These are phyloP conservation scores for Venturia pyrina DNA, from an alignment of 2,329 filamentous ascomycete species.

Conservation along the genomic window DNA sequence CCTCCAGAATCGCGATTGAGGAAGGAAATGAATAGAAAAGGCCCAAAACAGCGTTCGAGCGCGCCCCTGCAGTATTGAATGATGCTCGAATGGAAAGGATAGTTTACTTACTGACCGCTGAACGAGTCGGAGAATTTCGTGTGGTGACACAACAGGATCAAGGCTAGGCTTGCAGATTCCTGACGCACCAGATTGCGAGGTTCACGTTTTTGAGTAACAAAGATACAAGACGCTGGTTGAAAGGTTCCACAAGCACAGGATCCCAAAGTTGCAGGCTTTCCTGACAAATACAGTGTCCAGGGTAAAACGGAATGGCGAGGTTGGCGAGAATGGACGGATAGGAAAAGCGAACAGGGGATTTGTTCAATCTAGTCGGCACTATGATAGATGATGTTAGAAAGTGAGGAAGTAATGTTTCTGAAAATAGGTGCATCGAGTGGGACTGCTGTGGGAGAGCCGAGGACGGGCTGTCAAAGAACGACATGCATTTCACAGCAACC, in stretches of 20 bases:
- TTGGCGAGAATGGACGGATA: not conserved
- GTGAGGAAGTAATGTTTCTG: not conserved
- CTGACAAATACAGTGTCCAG: not conserved
- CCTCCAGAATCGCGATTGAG: not conserved
- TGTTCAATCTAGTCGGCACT: not conserved
- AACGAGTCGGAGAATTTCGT: slow-evolving; percentile 2
- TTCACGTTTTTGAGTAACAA: slow-evolving; percentile 11
- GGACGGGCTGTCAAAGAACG: slow-evolving; percentile 1
- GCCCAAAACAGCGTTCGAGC: not conserved
- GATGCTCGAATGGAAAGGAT: not conserved
- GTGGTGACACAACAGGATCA: slow-evolving; percentile 4
- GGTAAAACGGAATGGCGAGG: not conserved
- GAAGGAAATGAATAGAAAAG: not conserved
- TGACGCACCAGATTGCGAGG: slow-evolving; percentile 4
- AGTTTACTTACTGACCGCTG: not conserved
- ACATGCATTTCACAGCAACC: not conserved
- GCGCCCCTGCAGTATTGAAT: not conserved
- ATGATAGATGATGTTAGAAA: not conserved
- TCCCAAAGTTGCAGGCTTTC: not conserved
- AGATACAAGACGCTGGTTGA: not conserved
- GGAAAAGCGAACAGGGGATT: not conserved
- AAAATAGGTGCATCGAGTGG: not conserved
- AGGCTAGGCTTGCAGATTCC: not conserved
- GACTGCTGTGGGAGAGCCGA: not conserved
- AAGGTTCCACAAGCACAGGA: not conserved